Base-by-base conservation (phyloP, 2,329 filamentous ascomycete genomes). In the Trichothecium sympodiale region DNA sequence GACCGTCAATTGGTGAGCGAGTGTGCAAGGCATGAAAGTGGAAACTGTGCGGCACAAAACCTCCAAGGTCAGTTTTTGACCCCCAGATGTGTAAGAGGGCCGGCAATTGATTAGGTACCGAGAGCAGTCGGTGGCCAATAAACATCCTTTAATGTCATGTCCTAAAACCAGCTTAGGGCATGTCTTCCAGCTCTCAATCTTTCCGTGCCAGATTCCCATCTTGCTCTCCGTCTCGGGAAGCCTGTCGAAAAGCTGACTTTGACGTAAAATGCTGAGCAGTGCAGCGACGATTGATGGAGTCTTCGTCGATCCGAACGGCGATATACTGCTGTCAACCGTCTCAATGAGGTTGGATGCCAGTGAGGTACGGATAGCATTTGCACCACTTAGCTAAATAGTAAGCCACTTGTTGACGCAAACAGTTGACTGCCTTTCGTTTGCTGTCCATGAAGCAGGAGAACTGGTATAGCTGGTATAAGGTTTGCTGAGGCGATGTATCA, bases 111-210 rank as follows among this genome's bases (percentile, higher is more conserved):
- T 10, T 25, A 25, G 18, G 16, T 14, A 17, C n/a, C 27, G 17
- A 34, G 45, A 10, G 20, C 10, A 10, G 20, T 25, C 6, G 20
- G 20, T 25, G 10, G 10, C 20, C 20, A 25, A 25, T 25, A 25
- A 10, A 6, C 20, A 10, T 25, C 20, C 10, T 25, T 25, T 17
- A 40, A 37, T 41, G 28, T 48, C 38, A 54, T 42, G 44, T 43
- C 14, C 60, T 56, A 47, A 60, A 64, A 17, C 62, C 59, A 17
- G 57, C 52, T 35, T 52, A 49, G 43, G 57, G 55, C 59, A 74
- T 62, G 43, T 76, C 72, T 0, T 65, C 62, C 34, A 79, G 59
- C 38, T 76, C 74, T 46, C 16, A 61, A 39, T 17, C 41, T 43
- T 8, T 46, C 42, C 25, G 53, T 43, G 10, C 49, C 44, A 3